phyloP scores from a whole-genome alignment of 345 rosid genomes.

The Balakata baccata region DNA sequence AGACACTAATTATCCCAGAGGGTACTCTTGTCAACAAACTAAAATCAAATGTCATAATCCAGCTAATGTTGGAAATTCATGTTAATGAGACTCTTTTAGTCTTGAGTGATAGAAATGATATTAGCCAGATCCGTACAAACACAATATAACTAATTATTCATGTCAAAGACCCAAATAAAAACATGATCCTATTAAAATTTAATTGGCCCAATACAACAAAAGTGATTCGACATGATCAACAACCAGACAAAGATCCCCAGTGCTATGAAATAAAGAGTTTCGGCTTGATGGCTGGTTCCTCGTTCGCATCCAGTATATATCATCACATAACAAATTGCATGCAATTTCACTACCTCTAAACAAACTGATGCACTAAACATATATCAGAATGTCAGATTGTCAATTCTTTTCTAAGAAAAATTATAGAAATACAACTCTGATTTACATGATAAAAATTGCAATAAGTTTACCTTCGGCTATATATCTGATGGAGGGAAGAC shows the following conservation, averaged over 20 bases:
- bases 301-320: too few species aligned
- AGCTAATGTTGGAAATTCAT: not conserved
- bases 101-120: not conserved
- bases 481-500: conserved; percentile 88
- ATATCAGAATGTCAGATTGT: not conserved
- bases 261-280: not conserved
- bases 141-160: not conserved
- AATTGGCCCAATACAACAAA: not conserved
- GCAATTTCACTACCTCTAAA: conserved; percentile 1
- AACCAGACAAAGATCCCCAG: not conserved
- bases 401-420: conserved; percentile 2
- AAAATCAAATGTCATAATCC: not conserved
- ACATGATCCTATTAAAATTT: not conserved
- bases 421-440: not conserved
- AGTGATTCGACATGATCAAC: not conserved
- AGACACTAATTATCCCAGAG: not conserved
- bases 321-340: not conserved
- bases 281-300: not conserved
- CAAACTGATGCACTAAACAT: not conserved
- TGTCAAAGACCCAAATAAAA: not conserved
- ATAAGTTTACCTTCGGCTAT: conserved; percentile 74
- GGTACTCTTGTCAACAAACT: not conserved
- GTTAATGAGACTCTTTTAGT: not conserved
- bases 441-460: not conserved
- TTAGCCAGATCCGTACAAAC: not conserved